Base-by-base conservation (phyloP, 2,329 filamentous ascomycete species). In the Penicillium fuscoglaucum region DNA sequence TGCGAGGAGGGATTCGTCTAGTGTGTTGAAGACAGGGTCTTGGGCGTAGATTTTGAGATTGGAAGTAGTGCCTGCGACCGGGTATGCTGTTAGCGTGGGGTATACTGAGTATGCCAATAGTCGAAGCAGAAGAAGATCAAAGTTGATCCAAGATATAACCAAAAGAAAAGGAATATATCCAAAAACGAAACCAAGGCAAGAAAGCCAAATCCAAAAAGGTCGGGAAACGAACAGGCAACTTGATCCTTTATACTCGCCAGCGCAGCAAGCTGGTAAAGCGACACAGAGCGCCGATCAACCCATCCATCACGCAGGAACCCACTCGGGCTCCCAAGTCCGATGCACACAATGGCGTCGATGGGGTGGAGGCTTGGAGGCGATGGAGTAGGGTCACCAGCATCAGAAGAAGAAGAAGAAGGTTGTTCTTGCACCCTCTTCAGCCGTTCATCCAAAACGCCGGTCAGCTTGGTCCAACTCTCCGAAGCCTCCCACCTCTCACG, bases 21-120 rank as follows among this genome's bases (percentile, higher is more conserved):
- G 67, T 1, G 59, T 40, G 58, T 78, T 80, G 66, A 80, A 83
- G n/a, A 84, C 83, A 0, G 87, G 80, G 24, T 78, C 74, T 58
- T 77, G 68, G 29, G 88, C 80, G 62, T 87, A 88, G 0, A 73
- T 35, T 41, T 53, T 57, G 10, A 54, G 15, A 9, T 70, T 37
- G 72, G 77, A 33, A 37, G 41, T 28, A 13, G 17, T 47, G 12
- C n/a, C n/a, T 17, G 6, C 44, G 35, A n/a, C 17, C 9, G 3
- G 28, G 26, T 7, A 1, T 50, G 10, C 12, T 21, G 24, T 65
- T 44, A 56, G 53, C 35, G 12, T 28, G 41, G n/a, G 6, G 17
- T 29, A 19, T 33, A 13, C 9, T 46, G 19, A 6, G 15, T 17
- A 24, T 33, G 6, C 10, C 3, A 13, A 37, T n/a, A 9, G 21